These are phyloP conservation scores for Juncus inflexus DNA, from an alignment of 176 grass and related monocot genomes.

Conservation along the genomic window DNA sequence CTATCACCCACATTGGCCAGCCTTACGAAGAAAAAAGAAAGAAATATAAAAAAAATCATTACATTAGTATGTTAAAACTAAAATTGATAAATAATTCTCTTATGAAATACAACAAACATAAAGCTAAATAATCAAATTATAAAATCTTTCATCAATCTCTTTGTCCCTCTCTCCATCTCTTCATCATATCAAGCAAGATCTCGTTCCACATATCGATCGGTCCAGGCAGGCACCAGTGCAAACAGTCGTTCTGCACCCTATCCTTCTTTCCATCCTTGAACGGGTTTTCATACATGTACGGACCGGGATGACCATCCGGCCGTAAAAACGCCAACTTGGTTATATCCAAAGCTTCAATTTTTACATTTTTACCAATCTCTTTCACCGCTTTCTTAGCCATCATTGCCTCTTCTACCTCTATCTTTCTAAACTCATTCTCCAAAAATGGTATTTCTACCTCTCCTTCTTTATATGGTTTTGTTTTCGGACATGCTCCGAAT, in stretches of 20 bases:
- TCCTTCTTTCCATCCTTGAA: constrained; percentile 38
- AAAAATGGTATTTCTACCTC: constrained; percentile 43
- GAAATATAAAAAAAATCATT: too few species aligned
- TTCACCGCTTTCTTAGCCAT: constrained; percentile 18
- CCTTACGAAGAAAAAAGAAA: too few species aligned
- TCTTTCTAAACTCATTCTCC: constrained; percentile 38
- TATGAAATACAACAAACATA: too few species aligned
- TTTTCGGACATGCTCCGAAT: constrained; percentile 46
- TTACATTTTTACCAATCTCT: background rate
- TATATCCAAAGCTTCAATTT: constrained; percentile 42
- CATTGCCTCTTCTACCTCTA: constrained; percentile 39
- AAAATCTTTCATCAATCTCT: background rate
- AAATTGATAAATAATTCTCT: too few species aligned
- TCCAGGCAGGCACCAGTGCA: constrained; percentile 84
- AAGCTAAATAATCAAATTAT: too few species aligned
- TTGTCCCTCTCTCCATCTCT: constrained; percentile 30
- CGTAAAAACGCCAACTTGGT: constrained; percentile 52
- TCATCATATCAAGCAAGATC: constrained; percentile 54
- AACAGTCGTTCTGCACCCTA: constrained; percentile 60
- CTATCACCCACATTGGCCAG: too few species aligned
- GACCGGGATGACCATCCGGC: constrained; percentile 52
- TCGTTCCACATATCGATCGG: constrained; percentile 81
- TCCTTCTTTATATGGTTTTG: constrained; percentile 37
- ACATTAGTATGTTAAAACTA: too few species aligned
- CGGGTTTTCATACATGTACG: constrained; percentile 50